phyloP scores from a whole-genome alignment of 345 rosid species.

The Carallia pectinifolia region DNA sequence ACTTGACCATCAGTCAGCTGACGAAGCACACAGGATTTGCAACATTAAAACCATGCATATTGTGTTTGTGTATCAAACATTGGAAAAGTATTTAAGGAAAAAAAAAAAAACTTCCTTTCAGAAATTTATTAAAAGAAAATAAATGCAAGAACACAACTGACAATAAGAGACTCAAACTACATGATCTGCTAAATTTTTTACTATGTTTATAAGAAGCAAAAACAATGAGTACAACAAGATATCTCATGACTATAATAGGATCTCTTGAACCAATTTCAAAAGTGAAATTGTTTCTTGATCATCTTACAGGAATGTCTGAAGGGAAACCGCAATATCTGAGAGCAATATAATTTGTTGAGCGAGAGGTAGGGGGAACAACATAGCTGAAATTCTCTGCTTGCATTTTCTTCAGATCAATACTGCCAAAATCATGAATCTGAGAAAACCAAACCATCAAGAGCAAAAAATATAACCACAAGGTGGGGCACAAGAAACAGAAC shows the following conservation, averaged over 20 bases:
- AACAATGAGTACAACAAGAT: not conserved
- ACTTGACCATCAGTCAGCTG: not conserved
- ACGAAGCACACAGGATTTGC: not conserved
- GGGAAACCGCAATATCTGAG: conserved; percentile 65
- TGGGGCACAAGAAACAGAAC: conserved; percentile 16
- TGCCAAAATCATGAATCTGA: conserved; percentile 88
- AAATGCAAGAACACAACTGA: not conserved
- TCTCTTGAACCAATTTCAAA: conserved; percentile 4
- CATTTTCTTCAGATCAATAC: conserved; percentile 92
- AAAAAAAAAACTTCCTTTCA: not conserved
- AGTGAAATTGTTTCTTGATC: conserved; percentile 6
- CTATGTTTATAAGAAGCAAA: not conserved
- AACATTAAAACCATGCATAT: not conserved
- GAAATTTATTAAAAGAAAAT: no score
- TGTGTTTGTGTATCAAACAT: not conserved
- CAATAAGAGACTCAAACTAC: not conserved
- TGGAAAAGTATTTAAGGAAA: not conserved
- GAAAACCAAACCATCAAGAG: conserved; percentile 44
- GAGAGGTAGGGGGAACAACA: conserved; percentile 83
- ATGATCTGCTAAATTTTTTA: not conserved
- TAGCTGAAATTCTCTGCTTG: conserved; percentile 83
- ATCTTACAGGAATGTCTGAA: conserved; percentile 69
- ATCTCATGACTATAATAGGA: not conserved
- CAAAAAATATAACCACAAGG: conserved; percentile 21
- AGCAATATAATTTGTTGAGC: conserved; percentile 82